Percentiles rank a stretch among this genome's conserved stretches.
Conservation (phyloP, 2,329 filamentous ascomycete genomes). For the Madurella fahalii region DNA sequence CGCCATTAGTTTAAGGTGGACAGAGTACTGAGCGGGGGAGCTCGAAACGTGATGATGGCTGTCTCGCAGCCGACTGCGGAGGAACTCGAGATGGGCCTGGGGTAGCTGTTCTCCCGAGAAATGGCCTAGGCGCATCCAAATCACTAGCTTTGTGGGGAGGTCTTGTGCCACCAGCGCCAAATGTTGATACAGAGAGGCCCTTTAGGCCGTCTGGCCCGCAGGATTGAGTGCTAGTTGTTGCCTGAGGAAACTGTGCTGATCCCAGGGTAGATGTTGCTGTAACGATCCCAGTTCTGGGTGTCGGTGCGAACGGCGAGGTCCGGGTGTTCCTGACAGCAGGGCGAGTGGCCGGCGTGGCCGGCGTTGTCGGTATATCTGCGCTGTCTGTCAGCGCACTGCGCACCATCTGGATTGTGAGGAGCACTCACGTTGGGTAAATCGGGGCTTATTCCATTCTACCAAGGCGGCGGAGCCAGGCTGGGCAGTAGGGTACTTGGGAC, state of each 20-base stretch:
- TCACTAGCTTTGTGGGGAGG: background rate
- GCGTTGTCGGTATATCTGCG: conserved; percentile 7
- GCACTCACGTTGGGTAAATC: conserved; percentile 9
- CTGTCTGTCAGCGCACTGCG: background rate
- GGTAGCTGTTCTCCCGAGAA: background rate
- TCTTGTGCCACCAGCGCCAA: background rate
- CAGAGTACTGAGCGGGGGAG: conserved; percentile 4
- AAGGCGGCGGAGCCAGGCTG: background rate
- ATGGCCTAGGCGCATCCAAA: background rate
- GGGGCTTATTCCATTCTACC: conserved; percentile 10
- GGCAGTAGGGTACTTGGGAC: conserved; percentile 2
- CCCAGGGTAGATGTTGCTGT: background rate
- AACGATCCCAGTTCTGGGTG: conserved; percentile 6
- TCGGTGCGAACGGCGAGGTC: background rate
- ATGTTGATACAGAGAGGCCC: background rate
- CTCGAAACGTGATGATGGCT: conserved; percentile 5
- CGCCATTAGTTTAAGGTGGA: background rate
- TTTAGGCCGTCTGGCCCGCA: background rate
- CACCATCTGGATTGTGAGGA: background rate
- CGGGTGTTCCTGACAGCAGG: background rate
- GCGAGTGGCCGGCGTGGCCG: conserved; percentile 10
- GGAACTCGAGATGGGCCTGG: background rate
- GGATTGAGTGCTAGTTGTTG: background rate
- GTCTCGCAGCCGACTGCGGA: background rate
- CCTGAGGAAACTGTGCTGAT: conserved; percentile 1